Evolutionary conservation across 1,284 basidiomycete species (phyloP), one percentile per base, ranked within the genome.

Genomic region (Coriolopsis trogii): DNA sequence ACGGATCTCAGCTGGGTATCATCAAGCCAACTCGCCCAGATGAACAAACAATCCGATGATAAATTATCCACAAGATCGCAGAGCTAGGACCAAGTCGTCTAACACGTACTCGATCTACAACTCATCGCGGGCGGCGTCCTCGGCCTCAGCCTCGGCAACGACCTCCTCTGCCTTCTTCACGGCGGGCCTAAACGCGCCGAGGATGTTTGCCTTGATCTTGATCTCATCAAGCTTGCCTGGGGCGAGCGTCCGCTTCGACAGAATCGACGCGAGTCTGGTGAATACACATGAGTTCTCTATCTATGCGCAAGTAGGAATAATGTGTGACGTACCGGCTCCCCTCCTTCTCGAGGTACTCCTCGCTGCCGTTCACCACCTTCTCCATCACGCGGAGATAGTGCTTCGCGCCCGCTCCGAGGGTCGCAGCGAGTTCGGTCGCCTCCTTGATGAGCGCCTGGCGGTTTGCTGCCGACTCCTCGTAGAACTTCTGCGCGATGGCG

Each of bases 311-410:
- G 36, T 16, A 21, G 28, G 21, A 21, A 24, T 24, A 4, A 6
- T n/a, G 20, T 12, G 9, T 30, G 24, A 67, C 87, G 64, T 63
- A 94, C 87, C 96, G 84, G 64, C 82, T 85, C 39, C 82, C 74
- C 75, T 99, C 96, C 76, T 95, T 96, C 68, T 84, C 79, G 49
- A 98, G 67, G 75, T 96, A 98, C 26, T 73, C 81, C 61, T 89
- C 85, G 29, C 85, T 80, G 44, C 85, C 83, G 51, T 80, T 84
- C 26, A 83, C 73, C 16, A 95, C 77, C 73, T 96, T 95, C 72
- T 94, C 88, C 91, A 98, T 95, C 38, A 95, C 88, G 60, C 87
- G 86, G 56, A 95, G 59, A 73, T 99, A 99, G 72, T 95, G 91
- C 58, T 83, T 79, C n/a, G 87, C 84, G 23, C 82, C 75, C 7